Base-by-base conservation (phyloP, 768 basidiomycete species). In the Nidula microcarpa region DNA sequence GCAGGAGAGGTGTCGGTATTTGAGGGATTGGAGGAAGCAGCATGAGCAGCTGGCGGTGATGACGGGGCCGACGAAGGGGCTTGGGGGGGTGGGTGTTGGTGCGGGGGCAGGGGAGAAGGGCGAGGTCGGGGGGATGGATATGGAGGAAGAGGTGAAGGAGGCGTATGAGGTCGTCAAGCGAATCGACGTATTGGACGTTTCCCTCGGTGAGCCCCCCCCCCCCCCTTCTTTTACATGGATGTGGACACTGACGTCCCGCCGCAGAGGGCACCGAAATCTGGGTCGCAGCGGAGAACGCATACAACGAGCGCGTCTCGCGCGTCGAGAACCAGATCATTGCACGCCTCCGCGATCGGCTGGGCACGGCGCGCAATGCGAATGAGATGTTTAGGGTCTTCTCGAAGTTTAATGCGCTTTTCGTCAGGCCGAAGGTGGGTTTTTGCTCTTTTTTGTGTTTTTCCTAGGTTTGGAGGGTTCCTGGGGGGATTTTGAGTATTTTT, bases 371-470 rank as follows among this genome's bases (percentile, higher is more conserved):
- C 33, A 99, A 98, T 67, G 96, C 97, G 13, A 96, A 97, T 67
- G 97, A 98, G 73, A 99, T 98, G 97, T 98, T 99, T 73, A 81
- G 96, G 49, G 96, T 98, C 44, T 98, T 99, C 70, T 95, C 93
- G 14, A 96, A 96, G 70, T 98, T 98, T 77, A 98, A 99, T 66
- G 91, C 94, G 0, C 71, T 98, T 35, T 97, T 98, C 65, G 95
- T 98, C 35, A 78, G 96, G 55, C 95, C 94, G 7, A 97, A 98
- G 84, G 94, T 94, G 43, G 34, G 74, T 57, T 50, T 9, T 6
- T 18, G 17, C 33, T 10, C 33, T n/a, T 3, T 41, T n/a, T n/a
- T n/a, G n/a, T n/a, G n/a, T n/a, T n/a, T n/a, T n/a, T n/a, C n/a
- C n/a, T n/a, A n/a, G n/a, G n/a, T n/a, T n/a, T n/a, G n/a, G n/a